These are phyloP conservation scores for Asparagopsis taxiformis DNA, from an alignment of 31 red algal species.

Conservation along the genomic window DNA sequence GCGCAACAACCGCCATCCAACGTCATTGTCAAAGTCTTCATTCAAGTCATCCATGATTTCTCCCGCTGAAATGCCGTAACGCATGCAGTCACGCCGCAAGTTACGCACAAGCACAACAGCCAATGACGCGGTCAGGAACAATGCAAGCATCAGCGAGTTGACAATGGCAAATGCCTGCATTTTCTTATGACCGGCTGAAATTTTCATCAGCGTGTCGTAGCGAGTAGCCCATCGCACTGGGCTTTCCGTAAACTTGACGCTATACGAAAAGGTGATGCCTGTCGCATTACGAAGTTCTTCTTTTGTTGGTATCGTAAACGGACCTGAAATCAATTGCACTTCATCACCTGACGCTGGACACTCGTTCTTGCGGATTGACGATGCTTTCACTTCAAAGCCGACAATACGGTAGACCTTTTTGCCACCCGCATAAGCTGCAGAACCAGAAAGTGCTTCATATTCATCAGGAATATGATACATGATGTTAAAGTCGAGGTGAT, in stretches of 20 bases:
- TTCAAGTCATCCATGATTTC: constrained; percentile 79
- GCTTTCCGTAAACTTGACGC: constrained; percentile 72
- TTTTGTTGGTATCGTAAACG: constrained; percentile 17
- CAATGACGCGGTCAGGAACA: constrained; percentile 80
- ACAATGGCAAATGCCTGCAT: constrained; percentile 94
- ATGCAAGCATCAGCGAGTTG: constrained; percentile 84
- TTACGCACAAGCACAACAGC: constrained; percentile 87
- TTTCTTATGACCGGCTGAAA: constrained; percentile 45
- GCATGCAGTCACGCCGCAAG: constrained; percentile 82
- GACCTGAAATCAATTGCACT: neutral
- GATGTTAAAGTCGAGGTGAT: constrained; percentile 89
- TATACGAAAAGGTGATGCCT: constrained; percentile 74
- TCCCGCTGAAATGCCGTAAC: constrained; percentile 68
- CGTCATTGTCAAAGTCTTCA: constrained; percentile 87
- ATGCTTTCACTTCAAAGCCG: constrained; percentile 86
- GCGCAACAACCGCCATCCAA: constrained; percentile 87
- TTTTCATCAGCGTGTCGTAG: constrained; percentile 85
- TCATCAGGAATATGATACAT: constrained; percentile 79
- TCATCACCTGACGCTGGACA: constrained; percentile 12
- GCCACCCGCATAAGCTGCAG: neutral
- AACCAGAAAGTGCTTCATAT: constrained; percentile 30
- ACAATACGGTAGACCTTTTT: constrained; percentile 81
- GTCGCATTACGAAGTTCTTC: neutral
- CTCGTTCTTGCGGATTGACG: constrained; percentile 31
- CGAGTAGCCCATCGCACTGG: constrained; percentile 86